phyloP scores from a whole-genome alignment of 805 yeast species.

The Starmerella khaoyaiensis region DNA sequence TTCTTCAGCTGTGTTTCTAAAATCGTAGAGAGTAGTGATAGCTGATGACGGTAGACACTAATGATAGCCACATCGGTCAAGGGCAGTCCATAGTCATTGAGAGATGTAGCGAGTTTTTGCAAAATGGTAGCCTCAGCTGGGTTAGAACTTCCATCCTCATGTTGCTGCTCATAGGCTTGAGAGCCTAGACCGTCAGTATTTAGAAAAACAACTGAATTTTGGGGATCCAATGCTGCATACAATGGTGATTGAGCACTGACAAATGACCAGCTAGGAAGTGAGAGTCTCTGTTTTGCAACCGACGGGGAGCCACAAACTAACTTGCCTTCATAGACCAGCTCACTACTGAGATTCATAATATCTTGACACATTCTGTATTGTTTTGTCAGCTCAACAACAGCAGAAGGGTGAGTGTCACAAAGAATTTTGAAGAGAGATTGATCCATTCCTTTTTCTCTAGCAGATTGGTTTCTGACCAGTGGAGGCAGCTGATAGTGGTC shows the following conservation, averaged over 20 bases:
- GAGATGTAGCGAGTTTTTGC: slow-evolving; percentile 40
- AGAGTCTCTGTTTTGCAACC: slow-evolving; percentile 48
- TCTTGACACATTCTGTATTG: slow-evolving; percentile 92
- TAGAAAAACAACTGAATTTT: slow-evolving; percentile 54
- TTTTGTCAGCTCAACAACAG: slow-evolving; percentile 61
- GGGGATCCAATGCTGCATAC: slow-evolving; percentile 33
- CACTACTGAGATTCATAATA: slow-evolving; percentile 71
- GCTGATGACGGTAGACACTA: slow-evolving; percentile 78
- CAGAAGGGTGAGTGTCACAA: slow-evolving; percentile 57
- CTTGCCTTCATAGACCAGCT: slow-evolving; percentile 59
- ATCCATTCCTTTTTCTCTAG: slow-evolving; percentile 52
- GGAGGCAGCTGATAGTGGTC: slow-evolving; percentile 94
- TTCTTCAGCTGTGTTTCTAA: slow-evolving; percentile 23
- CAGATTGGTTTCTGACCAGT: slow-evolving; percentile 54
- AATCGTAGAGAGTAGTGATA: slow-evolving; percentile 28
- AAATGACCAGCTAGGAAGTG: slow-evolving; percentile 33
- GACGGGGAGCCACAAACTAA: slow-evolving; percentile 61
- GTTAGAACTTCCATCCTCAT: slow-evolving; percentile 62
- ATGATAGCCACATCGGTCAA: slow-evolving; percentile 57
- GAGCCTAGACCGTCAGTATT: slow-evolving; percentile 56
- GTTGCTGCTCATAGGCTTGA: slow-evolving; percentile 38
- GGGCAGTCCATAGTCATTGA: slow-evolving; percentile 33
- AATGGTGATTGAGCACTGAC: slow-evolving; percentile 3
- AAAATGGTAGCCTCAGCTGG: slow-evolving; percentile 57
- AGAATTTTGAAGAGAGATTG: slow-evolving; percentile 63